Conservation (phyloP, 2,329 filamentous ascomycete species). For the Aschersonia sp. region DNA sequence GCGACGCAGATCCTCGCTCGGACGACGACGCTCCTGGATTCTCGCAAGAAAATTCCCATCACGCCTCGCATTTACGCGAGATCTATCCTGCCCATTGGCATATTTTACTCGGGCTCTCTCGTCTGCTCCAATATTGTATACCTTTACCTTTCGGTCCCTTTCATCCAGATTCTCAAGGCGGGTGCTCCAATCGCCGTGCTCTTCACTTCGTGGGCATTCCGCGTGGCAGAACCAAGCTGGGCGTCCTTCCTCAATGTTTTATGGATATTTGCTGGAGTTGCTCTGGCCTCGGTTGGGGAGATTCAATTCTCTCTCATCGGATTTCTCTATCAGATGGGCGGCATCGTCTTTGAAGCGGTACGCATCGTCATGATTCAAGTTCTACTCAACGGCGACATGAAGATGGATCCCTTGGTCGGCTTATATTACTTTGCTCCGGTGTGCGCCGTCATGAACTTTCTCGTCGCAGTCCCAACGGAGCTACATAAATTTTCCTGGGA, state of each 20-base stretch:
- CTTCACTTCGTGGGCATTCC: conserved; percentile 46
- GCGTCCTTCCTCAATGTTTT: conserved; percentile 31
- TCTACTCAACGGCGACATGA: conserved; percentile 59
- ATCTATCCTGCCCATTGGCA: conserved; percentile 50
- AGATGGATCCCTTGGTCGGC: conserved; percentile 80
- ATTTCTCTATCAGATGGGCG: conserved; percentile 56
- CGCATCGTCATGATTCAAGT: conserved; percentile 77
- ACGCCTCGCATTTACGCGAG: conserved; percentile 44
- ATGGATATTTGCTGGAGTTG: conserved; percentile 37
- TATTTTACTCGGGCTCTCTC: conserved; percentile 51
- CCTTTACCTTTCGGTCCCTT: conserved; percentile 51
- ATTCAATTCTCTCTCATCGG: conserved; percentile 53
- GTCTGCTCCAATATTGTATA: conserved; percentile 55
- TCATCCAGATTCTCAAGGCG: conserved; percentile 60
- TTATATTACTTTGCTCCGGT: conserved; percentile 84
- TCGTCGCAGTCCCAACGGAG: conserved; percentile 57
- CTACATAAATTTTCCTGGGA: conserved; percentile 48
- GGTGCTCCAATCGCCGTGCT: conserved; percentile 54
- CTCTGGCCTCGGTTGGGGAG: conserved; percentile 43
- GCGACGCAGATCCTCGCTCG: conserved; percentile 52
- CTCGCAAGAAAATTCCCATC: conserved; percentile 46
- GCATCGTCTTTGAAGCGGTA: conserved; percentile 67
- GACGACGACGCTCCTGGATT: conserved; percentile 48
- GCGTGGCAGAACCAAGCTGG: conserved; percentile 31
- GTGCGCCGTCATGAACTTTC: conserved; percentile 66